Evolutionary conservation across 495 filamentous ascomycete species (phyloP), one percentile per base, ranked within the genome.

Genomic region (Lophium mytilinum): DNA sequence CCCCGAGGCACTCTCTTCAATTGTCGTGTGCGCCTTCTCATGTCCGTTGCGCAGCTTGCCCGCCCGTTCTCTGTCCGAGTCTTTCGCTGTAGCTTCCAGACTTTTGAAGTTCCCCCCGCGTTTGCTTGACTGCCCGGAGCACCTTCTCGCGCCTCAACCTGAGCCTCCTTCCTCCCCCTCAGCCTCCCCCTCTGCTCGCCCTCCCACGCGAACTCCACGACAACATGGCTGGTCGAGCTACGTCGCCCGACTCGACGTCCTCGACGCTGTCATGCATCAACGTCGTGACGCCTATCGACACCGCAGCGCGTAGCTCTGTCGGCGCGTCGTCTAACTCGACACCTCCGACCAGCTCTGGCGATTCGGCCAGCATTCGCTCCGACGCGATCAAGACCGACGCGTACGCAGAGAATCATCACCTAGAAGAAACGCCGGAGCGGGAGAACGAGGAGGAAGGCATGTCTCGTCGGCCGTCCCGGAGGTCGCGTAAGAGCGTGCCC

Each of bases 341-440:
- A 18, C 68, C 68, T n/a, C 60, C 65, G 1, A 71, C 68, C 43
- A 71, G 68, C 51, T 54, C 59, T 36, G 53, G 49, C 18, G 68
- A 71, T 43, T 59, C 61, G 42, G 60, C 56, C 50, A 69, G 66
- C 50, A 30, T 66, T 7, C 42, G 33, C 10, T 68, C 67, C 12
- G 65, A 61, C 41, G 48, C 30, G 36, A 43, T 35, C 24, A 68
- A 67, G 48, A 39, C 50, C 40, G 57, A 65, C 12, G 21, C 19
- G n/a, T 11, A 37, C 10, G 17, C 56, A 40, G 54, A 61, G 36
- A 30, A 12, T 2, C 39, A 34, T 24, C 53, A 46, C n/a, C 12
- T 40, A 14, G 35, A 53, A 52, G 52, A 52, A 34, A 43, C 50
- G 14, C 14, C 54, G 18, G 49, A 19, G 14, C 48, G 55, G 35